Conservation (phyloP, 106 monocot species). For the Dendrobium chrysotoxum region DNA sequence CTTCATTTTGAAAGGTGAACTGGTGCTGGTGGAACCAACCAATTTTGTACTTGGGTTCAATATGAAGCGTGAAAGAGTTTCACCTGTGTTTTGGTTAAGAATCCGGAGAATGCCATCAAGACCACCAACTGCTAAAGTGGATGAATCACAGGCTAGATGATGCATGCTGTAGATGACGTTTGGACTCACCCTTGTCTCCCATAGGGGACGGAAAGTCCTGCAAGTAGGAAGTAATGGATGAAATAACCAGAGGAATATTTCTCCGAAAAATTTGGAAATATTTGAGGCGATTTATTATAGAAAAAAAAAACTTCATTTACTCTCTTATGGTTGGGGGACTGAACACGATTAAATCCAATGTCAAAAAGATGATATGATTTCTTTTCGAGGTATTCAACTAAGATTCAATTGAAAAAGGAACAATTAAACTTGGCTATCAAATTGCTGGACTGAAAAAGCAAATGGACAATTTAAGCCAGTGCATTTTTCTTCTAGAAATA, state of each 20-base stretch:
- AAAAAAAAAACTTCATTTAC: too few relatives aligned
- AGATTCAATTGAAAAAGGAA: too few relatives aligned
- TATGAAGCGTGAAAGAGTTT: conserved; percentile 49
- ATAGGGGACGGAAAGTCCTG: conserved; percentile 72
- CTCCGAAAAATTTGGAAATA: not conserved
- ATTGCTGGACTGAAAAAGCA: too few relatives aligned
- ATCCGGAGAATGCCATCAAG: conserved; percentile 86
- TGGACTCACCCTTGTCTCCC: conserved; percentile 74
- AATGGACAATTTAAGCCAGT: too few relatives aligned
- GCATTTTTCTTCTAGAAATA: too few relatives aligned
- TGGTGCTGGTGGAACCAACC: not conserved
- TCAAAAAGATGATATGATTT: too few relatives aligned
- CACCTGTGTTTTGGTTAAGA: conserved; percentile 67
- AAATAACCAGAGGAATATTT: not conserved
- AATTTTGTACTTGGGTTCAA: not conserved
- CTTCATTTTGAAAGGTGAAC: not conserved
- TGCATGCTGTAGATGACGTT: conserved; percentile 65
- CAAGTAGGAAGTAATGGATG: not conserved
- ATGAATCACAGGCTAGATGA: conserved; percentile 50
- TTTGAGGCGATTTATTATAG: too few relatives aligned
- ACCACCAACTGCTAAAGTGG: conserved; percentile 63
- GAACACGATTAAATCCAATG: too few relatives aligned
- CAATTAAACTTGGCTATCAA: too few relatives aligned
- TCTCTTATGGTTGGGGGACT: too few relatives aligned
- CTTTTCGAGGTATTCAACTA: too few relatives aligned